Evolutionary conservation across 2,329 filamentous ascomycete genomes (phyloP).

Genomic region (Raffaelea arxii): DNA sequence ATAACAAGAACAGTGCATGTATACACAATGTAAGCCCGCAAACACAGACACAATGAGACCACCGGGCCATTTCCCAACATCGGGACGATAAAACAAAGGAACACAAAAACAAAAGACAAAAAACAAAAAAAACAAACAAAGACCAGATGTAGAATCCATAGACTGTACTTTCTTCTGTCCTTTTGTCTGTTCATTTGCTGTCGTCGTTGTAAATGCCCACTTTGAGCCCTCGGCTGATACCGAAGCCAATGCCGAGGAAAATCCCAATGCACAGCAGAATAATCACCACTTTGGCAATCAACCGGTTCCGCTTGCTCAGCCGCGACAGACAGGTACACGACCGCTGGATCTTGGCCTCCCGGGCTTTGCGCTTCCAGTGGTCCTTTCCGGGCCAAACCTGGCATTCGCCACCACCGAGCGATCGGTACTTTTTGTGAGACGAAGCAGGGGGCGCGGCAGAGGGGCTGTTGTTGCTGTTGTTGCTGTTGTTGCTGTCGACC

Average conservation of each 20-base stretch:
- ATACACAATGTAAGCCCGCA: too few species aligned
- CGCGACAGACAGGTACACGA: conserved; percentile 43
- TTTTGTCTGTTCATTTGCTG: background rate
- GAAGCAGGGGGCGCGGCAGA: too few species aligned
- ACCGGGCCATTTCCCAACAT: too few species aligned
- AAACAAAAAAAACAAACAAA: background rate
- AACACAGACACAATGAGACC: too few species aligned
- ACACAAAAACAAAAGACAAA: background rate
- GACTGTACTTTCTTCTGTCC: background rate
- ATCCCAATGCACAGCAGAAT: conserved; percentile 41
- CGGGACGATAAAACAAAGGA: too few species aligned
- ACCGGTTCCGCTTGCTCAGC: conserved; percentile 43
- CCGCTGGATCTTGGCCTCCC: conserved; percentile 41
- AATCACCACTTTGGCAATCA: conserved; percentile 45
- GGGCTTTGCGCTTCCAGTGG: conserved; percentile 51
- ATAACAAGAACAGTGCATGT: too few species aligned
- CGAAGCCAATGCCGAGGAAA: conserved; percentile 47
- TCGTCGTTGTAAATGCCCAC: conserved; percentile 43
- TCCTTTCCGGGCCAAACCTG: conserved; percentile 51
- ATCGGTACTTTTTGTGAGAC: too few species aligned
- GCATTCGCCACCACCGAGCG: conserved; percentile 37
- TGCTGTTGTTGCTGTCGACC: too few species aligned
- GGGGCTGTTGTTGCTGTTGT: too few species aligned
- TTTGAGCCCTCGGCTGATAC: conserved; percentile 50
- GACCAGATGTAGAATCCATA: background rate